A percentile compares a stretch with the other conserved stretches of the same genome.
phyloP scores from a whole-genome alignment of 202 grass and related monocot species.

The Zoysia matrella region DNA sequence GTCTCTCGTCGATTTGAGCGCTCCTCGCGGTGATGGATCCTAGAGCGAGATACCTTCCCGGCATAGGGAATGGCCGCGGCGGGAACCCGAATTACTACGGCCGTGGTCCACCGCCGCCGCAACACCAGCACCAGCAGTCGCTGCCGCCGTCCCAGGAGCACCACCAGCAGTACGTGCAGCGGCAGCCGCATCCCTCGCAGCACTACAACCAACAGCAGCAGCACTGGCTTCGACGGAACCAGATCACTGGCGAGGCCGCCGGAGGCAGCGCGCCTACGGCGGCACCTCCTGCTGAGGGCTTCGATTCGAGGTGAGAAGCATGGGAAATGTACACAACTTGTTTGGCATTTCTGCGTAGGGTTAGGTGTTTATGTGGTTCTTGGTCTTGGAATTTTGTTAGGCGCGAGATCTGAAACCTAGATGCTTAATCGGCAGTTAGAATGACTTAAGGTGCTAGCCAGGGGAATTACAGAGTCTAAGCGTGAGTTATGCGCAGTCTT shows the following conservation, averaged over 20 bases:
- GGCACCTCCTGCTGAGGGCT: conserved; percentile 38
- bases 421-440: not conserved
- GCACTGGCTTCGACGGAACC: conserved; percentile 61
- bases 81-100: conserved; percentile 68
- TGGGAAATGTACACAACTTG: not conserved
- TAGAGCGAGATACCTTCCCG: conserved; percentile 67
- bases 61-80: conserved; percentile 49
- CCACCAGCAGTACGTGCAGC: conserved; percentile 60
- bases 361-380: not conserved
- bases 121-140: conserved; percentile 27
- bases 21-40: conserved; percentile 57
- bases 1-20: conserved; percentile 5
- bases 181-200: conserved; percentile 47
- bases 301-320: conserved; percentile 66
- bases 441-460: not conserved
- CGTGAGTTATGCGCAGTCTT: not conserved
- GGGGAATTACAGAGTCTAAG: not conserved
- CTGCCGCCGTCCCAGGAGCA: conserved; percentile 34
- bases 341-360: conserved; percentile 15
- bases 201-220: conserved; percentile 49
- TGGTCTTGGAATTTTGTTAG: not conserved
- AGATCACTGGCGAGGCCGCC: conserved; percentile 43
- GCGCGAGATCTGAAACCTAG: not conserved
- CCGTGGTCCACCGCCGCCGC: conserved; percentile 34
- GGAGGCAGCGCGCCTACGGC: conserved; percentile 39